A percentile compares a stretch with the other conserved stretches of the same genome.
Evolutionary conservation across 78 protist genomes (phyloP).

Genomic region (Monocercomonoides exilis): DNA sequence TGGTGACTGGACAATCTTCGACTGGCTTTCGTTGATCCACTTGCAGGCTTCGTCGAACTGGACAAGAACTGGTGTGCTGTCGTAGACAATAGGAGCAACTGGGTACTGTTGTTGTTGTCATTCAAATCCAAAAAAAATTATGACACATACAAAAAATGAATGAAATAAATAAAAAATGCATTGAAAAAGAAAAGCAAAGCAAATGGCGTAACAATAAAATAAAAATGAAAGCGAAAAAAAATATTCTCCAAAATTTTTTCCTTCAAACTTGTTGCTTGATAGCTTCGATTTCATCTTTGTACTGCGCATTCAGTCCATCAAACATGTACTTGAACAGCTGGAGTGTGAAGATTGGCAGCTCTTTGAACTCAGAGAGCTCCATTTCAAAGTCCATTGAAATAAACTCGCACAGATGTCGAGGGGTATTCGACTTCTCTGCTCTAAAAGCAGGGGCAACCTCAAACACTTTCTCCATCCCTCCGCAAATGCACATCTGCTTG

Average conservation of each 20-base stretch:
- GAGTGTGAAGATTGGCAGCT: slow-evolving; percentile 71
- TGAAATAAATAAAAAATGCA: not conserved
- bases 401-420: slow-evolving; percentile 96
- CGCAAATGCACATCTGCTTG: slow-evolving; percentile 84
- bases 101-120: too few relatives aligned
- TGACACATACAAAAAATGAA: not conserved
- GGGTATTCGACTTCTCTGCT: slow-evolving; percentile 91
- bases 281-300: slow-evolving; percentile 32
- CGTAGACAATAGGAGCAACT: too few relatives aligned
- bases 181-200: not conserved
- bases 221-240: not conserved
- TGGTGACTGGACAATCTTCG: too few relatives aligned
- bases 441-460: slow-evolving; percentile 97
- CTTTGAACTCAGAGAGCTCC: slow-evolving; percentile 36
- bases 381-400: slow-evolving; percentile 96
- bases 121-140: not conserved
- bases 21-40: too few relatives aligned
- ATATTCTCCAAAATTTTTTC: slow-evolving; percentile 58
- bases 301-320: slow-evolving; percentile 48
- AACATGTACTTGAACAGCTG: slow-evolving; percentile 67
- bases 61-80: too few relatives aligned
- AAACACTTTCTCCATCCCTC: slow-evolving; percentile 90
- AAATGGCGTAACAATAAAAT: not conserved
- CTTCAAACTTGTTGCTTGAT: slow-evolving; percentile 47
- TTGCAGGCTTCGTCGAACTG: too few relatives aligned